Percentiles rank a stretch among this genome's conserved stretches.
Evolutionary conservation across 1,284 basidiomycete genomes (phyloP).

Genomic region (Gomphus bonarii): DNA sequence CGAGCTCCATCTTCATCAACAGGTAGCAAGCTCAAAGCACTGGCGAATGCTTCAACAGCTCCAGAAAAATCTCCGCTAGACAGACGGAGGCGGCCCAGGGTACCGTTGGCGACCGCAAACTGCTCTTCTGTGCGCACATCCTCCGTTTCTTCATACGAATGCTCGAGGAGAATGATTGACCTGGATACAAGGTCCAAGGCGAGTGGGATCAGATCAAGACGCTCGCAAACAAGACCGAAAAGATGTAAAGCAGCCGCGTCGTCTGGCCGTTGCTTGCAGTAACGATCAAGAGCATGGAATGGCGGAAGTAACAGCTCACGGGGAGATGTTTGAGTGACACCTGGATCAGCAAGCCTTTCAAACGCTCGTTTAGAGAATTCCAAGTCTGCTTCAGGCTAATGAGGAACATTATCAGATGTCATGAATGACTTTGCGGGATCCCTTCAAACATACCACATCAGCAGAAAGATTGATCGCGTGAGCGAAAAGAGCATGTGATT

Average conservation of each 20-base stretch:
- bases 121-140: constrained; percentile 64
- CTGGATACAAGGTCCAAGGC: constrained; percentile 51
- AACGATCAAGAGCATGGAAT: constrained; percentile 76
- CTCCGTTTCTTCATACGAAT: constrained; percentile 82
- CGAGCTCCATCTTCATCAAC: constrained; percentile 31
- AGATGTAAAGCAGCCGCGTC: constrained; percentile 80
- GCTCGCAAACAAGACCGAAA: constrained; percentile 79
- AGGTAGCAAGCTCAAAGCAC: constrained; percentile 60
- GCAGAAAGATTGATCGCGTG: constrained; percentile 73
- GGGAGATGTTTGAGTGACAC: constrained; percentile 17
- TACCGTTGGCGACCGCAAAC: constrained; percentile 78
- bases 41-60: constrained; percentile 65
- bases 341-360: constrained; percentile 26
- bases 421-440: constrained; percentile 2
- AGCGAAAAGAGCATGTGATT: constrained; percentile 67
- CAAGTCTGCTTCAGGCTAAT: constrained; percentile 75
- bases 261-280: constrained; percentile 54
- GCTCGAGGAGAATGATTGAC: constrained; percentile 70
- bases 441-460: constrained; percentile 45
- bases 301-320: constrained; percentile 52
- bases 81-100: constrained; percentile 72
- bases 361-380: constrained; percentile 66
- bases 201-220: constrained; percentile 61
- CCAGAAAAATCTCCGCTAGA: constrained; percentile 45
- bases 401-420: constrained; percentile 11